Evolutionary conservation across 306 rosid genomes (phyloP), one percentile per base, ranked within the genome.

Genomic region (Vachellia pachyceras): DNA sequence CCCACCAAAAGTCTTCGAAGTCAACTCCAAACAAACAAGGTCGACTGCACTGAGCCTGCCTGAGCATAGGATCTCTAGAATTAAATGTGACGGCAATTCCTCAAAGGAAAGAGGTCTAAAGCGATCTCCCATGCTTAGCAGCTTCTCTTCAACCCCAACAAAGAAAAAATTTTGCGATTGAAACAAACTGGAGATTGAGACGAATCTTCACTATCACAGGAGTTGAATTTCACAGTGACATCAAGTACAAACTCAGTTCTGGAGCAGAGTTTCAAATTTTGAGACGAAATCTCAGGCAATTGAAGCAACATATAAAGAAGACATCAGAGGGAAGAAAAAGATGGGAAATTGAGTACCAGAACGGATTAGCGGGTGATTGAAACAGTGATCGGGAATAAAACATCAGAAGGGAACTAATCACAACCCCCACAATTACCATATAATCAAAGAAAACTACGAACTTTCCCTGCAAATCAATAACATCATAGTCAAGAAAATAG

Each of bases 11-110:
- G 87, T 77, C 86, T 87, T 95, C 45, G 94, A 95, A 83, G 97
- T 92, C 78, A 91, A 82, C 84, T 95, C 98, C 77, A 95, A 88
- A 85, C 80, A 86, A 82, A 82, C 88, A 77, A 95, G 97, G 87
- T 95, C 97, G 52, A 46, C 54, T 25, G 94, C 91, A 69, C 89
- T 87, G 25, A 95, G 95, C 87, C 88, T 85, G 60, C 95, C 93
- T 0, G 92, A 91, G 80, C 88, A 89, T 39, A 95, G 72, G 79
- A 95, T 86, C 25, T 92, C 98, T 50, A 92, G 83, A 77, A 95
- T 84, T 87, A 95, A 87, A 83, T 95, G 97, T 25, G 94, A 92
- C 29, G 97, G 95, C 61, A 88, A 84, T 39, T 88, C 91, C 77
- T 88, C 87, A 54, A 88, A 72, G 36, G 72, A 79, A 79, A 84